A percentile compares a stretch with the other conserved stretches of the same genome.
These are phyloP conservation scores for Eucalyptus sp. DNA, from an alignment of 345 rosid genomes.

Conservation along the genomic window DNA sequence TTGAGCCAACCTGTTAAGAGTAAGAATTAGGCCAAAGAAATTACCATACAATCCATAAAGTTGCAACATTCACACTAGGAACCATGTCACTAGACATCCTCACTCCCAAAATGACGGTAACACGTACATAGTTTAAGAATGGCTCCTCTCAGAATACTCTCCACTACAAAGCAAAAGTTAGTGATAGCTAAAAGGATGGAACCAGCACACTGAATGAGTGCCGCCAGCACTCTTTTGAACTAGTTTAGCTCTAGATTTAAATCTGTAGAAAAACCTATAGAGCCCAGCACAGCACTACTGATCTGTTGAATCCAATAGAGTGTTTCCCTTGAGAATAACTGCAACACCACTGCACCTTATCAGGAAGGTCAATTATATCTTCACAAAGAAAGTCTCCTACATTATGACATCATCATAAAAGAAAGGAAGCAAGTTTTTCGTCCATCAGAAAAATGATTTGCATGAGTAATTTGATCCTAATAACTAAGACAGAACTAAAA, in stretches of 20 bases:
- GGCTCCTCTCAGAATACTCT: not conserved
- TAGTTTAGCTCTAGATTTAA: not conserved
- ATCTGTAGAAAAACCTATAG: not conserved
- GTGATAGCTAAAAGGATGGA: not conserved
- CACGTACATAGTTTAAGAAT: not conserved
- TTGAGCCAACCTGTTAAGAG: conserved; percentile 59
- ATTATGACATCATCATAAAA: not conserved
- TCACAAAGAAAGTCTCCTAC: not conserved
- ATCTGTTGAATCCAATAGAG: not conserved
- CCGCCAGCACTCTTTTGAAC: not conserved
- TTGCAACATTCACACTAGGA: not conserved
- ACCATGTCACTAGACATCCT: not conserved
- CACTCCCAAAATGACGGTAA: not conserved
- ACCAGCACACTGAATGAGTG: not conserved
- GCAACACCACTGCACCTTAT: not conserved
- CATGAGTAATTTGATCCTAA: not conserved
- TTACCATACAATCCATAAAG: not conserved
- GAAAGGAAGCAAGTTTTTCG: not conserved
- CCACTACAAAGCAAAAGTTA: not conserved
- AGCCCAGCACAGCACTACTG: not conserved
- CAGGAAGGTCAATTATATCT: not conserved
- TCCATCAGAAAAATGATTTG: not conserved
- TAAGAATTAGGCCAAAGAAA: not conserved
- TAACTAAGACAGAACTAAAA: not conserved
- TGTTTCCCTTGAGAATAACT: not conserved